Base-by-base conservation (phyloP, 2,329 filamentous ascomycete genomes). In the Fusarium sp. region DNA sequence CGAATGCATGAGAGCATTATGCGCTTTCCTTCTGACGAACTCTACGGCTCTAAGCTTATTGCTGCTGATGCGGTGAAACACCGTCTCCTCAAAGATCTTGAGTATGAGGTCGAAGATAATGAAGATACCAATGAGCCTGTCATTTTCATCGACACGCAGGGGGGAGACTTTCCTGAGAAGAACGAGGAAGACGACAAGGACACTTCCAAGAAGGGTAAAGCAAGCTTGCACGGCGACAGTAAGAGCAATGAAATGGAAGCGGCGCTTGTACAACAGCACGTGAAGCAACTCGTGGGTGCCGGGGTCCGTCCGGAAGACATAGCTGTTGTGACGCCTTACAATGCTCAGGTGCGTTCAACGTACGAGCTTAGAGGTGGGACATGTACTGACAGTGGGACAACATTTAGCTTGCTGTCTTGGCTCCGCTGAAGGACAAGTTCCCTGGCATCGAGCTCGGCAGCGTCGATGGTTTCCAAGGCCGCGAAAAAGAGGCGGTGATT, bases 1-100 rank as follows among this genome's bases (percentile, higher is more conserved):
- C 93, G 96, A 40, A 99, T 99, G 96, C 94, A 99, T 78, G 92
- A 97, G 76, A 89, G 86, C 56, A 98, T 99, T 74, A 98, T 98
- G 94, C 87, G 89, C 9, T 99, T 98, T 75, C 95, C 96, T 1
- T 98, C 95, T 1, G 87, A 92, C 66, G 90, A 95, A 77, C 85
- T 98, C 13, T 99, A 99, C 81, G 93, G 93, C 65, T 88, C 88
- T 4, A 90, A 91, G 74, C 87, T 99, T 2, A 82, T 94, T 4
- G 95, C 96, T 1, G 94, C 92, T 2, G 92, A 95, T 7, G 84
- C 85, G 0, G 96, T 98, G 66, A 92, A 91, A 77, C 82, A 82
- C 7, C 88, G 94, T 18, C 81, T 98, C 9, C 85, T 99, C 11
- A 91, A 85, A 54, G 92, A 94, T 68, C 80, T 99, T 7, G 88